Conservation (phyloP, 768 basidiomycete species). For the Pholiota conissans region DNA sequence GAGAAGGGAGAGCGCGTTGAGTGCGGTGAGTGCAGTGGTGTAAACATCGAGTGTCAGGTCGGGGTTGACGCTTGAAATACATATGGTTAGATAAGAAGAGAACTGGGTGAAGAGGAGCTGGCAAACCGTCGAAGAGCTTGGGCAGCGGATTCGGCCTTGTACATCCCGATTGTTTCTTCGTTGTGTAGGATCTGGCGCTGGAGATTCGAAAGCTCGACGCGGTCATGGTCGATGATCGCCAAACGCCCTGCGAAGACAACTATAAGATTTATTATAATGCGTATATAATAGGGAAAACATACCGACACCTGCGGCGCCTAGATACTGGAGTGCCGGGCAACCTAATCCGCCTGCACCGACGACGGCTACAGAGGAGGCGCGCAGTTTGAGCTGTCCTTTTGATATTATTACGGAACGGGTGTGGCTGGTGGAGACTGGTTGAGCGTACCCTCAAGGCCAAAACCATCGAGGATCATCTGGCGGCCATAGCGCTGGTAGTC, state of each 20-base stretch:
- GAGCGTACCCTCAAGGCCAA: constrained; percentile 80
- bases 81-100: not conserved
- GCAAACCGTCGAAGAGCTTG: constrained; percentile 63
- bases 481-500: constrained; percentile 93
- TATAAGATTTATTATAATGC: not conserved
- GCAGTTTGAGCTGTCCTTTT: constrained; percentile 83
- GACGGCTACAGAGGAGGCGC: constrained; percentile 74
- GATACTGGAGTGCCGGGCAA: constrained; percentile 93
- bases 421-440: not conserved
- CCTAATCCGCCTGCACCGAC: constrained; percentile 96
- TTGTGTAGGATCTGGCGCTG: constrained; percentile 92
- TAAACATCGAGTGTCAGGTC: constrained; percentile 58
- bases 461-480: constrained; percentile 92
- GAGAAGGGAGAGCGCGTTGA: constrained; percentile 67
- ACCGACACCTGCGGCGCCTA: constrained; percentile 93
- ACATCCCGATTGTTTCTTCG: constrained; percentile 68
- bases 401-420: constrained; percentile 7
- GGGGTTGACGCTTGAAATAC: constrained; percentile 67
- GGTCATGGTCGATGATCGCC: constrained; percentile 87
- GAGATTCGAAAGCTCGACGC: constrained; percentile 85
- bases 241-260: constrained; percentile 60
- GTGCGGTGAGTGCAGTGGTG: constrained; percentile 49
- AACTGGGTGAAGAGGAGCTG: not conserved
- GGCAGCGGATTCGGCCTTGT: constrained; percentile 84
- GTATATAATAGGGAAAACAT: constrained; percentile 20